Conservation (phyloP, 139 green algal genomes). For the Volvox africanus region DNA sequence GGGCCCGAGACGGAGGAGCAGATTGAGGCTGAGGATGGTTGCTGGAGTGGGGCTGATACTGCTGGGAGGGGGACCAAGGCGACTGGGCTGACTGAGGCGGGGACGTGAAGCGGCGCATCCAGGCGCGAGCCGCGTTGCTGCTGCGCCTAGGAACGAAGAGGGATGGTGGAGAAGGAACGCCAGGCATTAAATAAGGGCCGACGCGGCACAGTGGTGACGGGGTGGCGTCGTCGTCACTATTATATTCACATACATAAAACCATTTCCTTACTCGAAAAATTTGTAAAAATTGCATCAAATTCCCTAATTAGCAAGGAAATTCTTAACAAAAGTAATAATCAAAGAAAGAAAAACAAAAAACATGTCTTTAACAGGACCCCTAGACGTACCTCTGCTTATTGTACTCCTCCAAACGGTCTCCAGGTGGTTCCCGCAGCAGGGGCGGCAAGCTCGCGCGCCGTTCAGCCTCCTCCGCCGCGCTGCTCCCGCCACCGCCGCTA, state of each 20-base stretch:
- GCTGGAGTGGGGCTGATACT: not conserved
- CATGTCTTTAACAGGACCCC: too few species aligned
- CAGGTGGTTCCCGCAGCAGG: constrained; percentile 24
- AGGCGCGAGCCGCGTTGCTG: constrained; percentile 18
- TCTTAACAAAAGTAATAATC: not conserved
- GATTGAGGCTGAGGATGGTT: too few species aligned
- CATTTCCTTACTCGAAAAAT: too few species aligned
- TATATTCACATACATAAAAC: too few species aligned
- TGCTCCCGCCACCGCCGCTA: not conserved
- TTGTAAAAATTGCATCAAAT: too few species aligned
- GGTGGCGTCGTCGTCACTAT: too few species aligned
- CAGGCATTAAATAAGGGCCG: not conserved
- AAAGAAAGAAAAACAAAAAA: not conserved
- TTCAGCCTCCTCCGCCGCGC: not conserved
- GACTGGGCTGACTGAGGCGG: not conserved
- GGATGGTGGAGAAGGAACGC: not conserved
- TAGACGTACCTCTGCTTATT: not conserved
- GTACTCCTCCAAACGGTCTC: constrained; percentile 35
- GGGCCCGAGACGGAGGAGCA: not conserved
- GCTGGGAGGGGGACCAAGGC: not conserved
- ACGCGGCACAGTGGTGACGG: too few species aligned
- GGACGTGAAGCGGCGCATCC: not conserved
- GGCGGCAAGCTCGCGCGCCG: constrained; percentile 12
- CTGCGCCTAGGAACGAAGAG: not conserved
- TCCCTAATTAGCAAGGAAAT: too few species aligned